phyloP scores from a whole-genome alignment of 352 stramenopile species.

The Pythium sukuiense region DNA sequence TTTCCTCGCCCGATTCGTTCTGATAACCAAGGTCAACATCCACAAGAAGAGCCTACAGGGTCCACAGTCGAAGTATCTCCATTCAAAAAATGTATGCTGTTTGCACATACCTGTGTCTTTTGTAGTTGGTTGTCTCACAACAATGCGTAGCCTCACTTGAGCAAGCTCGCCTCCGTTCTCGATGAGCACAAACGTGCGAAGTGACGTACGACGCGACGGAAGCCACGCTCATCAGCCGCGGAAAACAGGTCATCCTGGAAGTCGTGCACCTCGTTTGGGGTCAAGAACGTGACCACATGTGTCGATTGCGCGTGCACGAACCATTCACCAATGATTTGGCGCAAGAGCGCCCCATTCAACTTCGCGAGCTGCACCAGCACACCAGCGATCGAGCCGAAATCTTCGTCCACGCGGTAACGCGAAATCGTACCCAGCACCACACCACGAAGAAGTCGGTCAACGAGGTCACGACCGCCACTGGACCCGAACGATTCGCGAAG shows the following conservation, averaged over 20 bases:
- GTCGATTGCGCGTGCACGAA: slow-evolving; percentile 51
- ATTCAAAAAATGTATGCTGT: background rate
- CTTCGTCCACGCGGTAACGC: slow-evolving; percentile 68
- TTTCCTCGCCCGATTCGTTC: slow-evolving; percentile 9
- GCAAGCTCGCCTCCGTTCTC: no score
- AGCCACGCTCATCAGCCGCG: slow-evolving; percentile 61
- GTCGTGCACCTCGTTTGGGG: slow-evolving; percentile 46
- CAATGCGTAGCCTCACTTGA: no score
- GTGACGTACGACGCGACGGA: slow-evolving; percentile 42
- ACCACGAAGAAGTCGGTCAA: slow-evolving; percentile 59
- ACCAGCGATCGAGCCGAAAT: slow-evolving; percentile 75
- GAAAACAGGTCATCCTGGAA: slow-evolving; percentile 76
- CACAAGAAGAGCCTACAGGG: slow-evolving; percentile 1
- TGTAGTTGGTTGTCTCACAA: no score
- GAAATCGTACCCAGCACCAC: slow-evolving; percentile 65
- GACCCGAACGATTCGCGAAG: slow-evolving; percentile 31
- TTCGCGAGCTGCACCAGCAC: slow-evolving; percentile 75
- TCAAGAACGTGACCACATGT: slow-evolving; percentile 57
- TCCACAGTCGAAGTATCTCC: slow-evolving; percentile 11
- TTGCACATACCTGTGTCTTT: no score
- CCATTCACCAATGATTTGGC: slow-evolving; percentile 65
- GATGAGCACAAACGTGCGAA: slow-evolving; percentile 2
- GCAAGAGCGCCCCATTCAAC: slow-evolving; percentile 52
- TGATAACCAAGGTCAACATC: background rate
- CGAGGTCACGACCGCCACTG: slow-evolving; percentile 39